These are phyloP conservation scores for Boletus coccyginus DNA, from an alignment of 768 basidiomycete genomes.

Conservation along the genomic window DNA sequence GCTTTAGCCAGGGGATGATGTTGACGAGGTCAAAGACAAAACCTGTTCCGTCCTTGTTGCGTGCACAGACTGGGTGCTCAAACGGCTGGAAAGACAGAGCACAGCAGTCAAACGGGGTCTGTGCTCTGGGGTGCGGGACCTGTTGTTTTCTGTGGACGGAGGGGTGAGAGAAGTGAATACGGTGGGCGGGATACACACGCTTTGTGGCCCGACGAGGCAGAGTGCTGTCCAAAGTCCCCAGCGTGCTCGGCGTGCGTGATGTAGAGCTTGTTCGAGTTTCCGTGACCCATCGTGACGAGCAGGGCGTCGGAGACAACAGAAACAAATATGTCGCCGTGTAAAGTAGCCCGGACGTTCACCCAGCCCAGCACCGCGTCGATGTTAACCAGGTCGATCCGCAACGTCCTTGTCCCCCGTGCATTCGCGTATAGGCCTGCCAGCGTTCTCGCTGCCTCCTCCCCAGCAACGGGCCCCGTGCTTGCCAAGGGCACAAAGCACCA, in stretches of 20 bases:
- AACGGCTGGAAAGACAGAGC: conserved; percentile 90
- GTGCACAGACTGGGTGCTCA: conserved; percentile 81
- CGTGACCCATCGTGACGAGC: conserved; percentile 64
- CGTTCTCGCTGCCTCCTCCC: conserved; percentile 2
- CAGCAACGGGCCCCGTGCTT: not conserved
- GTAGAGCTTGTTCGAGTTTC: conserved; percentile 82
- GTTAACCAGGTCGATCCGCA: conserved; percentile 26
- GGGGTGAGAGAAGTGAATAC: conserved; percentile 3
- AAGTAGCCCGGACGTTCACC: not conserved
- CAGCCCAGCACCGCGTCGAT: conserved; percentile 13
- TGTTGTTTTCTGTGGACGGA: conserved; percentile 54
- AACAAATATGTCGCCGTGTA: conserved; percentile 2
- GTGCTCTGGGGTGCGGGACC: conserved; percentile 59
- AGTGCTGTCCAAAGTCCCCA: conserved; percentile 77
- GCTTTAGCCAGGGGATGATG: conserved; percentile 95
- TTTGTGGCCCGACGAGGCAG: conserved; percentile 71
- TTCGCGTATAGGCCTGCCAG: conserved; percentile 20
- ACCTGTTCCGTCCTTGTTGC: conserved; percentile 79
- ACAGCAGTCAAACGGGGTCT: conserved; percentile 88
- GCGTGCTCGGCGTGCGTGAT: conserved; percentile 89
- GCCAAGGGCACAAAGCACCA: conserved; percentile 11
- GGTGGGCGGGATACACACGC: conserved; percentile 42
- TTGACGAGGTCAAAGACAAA: conserved; percentile 86
- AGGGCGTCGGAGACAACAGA: not conserved
- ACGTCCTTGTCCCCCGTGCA: conserved; percentile 36